Evolutionary conservation across 2,329 filamentous ascomycete species (phyloP), one percentile per base, ranked within the genome.

Genomic region (Orbilia ellipsospora): DNA sequence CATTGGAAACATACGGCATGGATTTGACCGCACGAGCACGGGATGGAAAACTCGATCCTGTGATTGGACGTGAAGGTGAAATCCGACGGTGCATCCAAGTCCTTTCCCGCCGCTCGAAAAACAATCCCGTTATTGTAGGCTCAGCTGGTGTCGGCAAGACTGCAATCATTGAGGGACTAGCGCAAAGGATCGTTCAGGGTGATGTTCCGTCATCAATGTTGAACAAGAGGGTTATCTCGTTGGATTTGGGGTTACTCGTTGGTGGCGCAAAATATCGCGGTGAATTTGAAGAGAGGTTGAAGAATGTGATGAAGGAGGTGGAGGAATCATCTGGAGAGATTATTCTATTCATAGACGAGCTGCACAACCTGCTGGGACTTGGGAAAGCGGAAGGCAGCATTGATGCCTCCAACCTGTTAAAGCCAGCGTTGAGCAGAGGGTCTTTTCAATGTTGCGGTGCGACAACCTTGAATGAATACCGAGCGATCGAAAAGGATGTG

Each of bases 151-250:
- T 93, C 0, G 94, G 94, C 76, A 98, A 98, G 84, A 98, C 94
- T 4, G 94, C 94, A 0, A 92, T 97, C 61, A 84, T 97, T 2
- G 94, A 98, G 83, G 94, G 94, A 1, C 85, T 98, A 45, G 94
- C 94, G 8, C 88, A 95, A 80, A 87, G 95, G 45, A 98, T 99
- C 78, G 91, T 97, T 1, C 88, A 90, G 78, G 94, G 94, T 1
- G 94, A 97, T 83, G 94, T 98, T 0, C 94, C 95, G 0, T 95
- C 98, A 83, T 96, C 92, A 78, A 91, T 99, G 82, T 97, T 97
- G 83, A 90, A 97, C 79, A 98, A 98, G 83, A 87, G 90, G 63
- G 94, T 99, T 23, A 88, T 98, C 67, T 88, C 90, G 5, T 83
- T 98, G 44, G 95, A 99, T 80, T 86, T 99, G 4, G 95, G 95